phyloP scores from a whole-genome alignment of 306 rosid species.

The Canavalia ensiformis region DNA sequence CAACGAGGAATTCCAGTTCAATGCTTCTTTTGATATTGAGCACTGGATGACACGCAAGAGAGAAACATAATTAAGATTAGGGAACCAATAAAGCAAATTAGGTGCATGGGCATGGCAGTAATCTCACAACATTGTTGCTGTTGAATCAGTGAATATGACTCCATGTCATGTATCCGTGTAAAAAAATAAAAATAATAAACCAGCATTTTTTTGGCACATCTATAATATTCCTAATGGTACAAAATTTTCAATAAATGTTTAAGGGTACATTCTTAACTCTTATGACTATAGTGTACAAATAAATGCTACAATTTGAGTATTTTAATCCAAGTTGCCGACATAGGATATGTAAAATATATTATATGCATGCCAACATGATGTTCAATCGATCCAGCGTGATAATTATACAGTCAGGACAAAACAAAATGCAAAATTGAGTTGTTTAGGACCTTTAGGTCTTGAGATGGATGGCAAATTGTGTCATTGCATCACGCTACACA shows the following conservation, averaged over 20 bases:
- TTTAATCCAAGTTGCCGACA: neutral
- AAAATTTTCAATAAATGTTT: neutral
- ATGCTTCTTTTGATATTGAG: too few relatives aligned
- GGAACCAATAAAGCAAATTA: too few relatives aligned
- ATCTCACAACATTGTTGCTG: too few relatives aligned
- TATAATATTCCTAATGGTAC: neutral
- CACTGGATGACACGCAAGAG: too few relatives aligned
- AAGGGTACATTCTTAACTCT: neutral
- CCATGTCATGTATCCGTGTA: too few relatives aligned
- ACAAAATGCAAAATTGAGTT: conserved; percentile 14
- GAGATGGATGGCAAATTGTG: neutral
- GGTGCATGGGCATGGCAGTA: too few relatives aligned
- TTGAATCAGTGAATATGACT: too few relatives aligned
- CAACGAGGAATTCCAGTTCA: neutral
- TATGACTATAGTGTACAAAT: neutral
- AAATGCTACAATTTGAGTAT: neutral
- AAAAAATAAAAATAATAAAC: too few relatives aligned
- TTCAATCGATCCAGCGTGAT: neutral
- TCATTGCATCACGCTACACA: neutral
- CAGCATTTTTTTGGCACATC: neutral
- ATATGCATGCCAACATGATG: neutral
- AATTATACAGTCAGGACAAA: neutral
- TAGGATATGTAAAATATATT: neutral
- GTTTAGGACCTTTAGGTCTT: neutral
- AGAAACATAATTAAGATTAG: too few relatives aligned